A percentile compares a stretch with the other conserved stretches of the same genome.
Evolutionary conservation across 2,329 filamentous ascomycete genomes (phyloP).

Genomic region (Zymoseptoria pseudotritici): DNA sequence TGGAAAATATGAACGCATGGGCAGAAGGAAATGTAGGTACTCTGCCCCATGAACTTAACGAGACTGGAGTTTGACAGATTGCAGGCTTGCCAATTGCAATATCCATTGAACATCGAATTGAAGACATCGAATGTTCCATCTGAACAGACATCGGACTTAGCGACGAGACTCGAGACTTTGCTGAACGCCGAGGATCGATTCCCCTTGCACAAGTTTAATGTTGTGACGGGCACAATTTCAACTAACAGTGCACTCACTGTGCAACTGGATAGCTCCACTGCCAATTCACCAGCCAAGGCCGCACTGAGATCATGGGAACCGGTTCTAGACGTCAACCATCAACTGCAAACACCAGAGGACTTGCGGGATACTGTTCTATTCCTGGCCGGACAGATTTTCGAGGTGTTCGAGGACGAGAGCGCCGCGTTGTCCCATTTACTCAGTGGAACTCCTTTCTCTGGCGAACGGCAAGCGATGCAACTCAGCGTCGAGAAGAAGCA

Average conservation of each 20-base stretch:
- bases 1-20: slow-evolving; percentile 85
- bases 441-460: slow-evolving; percentile 23
- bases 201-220: slow-evolving; percentile 70
- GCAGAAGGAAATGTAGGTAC: slow-evolving; percentile 70
- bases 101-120: slow-evolving; percentile 75
- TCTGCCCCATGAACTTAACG: not conserved
- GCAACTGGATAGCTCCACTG: slow-evolving; percentile 58
- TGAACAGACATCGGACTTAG: slow-evolving; percentile 62
- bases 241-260: slow-evolving; percentile 56
- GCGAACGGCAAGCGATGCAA: slow-evolving; percentile 20
- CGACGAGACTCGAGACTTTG: slow-evolving; percentile 75
- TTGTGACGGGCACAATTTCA: slow-evolving; percentile 33
- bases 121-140: slow-evolving; percentile 59
- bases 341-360: slow-evolving; percentile 59
- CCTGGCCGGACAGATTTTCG: slow-evolving; percentile 69
- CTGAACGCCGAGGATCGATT: slow-evolving; percentile 84
- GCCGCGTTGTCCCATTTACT: slow-evolving; percentile 54
- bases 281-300: slow-evolving; percentile 46
- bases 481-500: slow-evolving; percentile 21
- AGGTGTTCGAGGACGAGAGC: slow-evolving; percentile 80
- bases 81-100: slow-evolving; percentile 79
- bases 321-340: slow-evolving; percentile 70
- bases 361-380: slow-evolving; percentile 62
- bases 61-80: not conserved
- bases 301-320: slow-evolving; percentile 62